Conservation (phyloP, 2,329 filamentous ascomycete species). For the Verticillium albo-atrum region DNA sequence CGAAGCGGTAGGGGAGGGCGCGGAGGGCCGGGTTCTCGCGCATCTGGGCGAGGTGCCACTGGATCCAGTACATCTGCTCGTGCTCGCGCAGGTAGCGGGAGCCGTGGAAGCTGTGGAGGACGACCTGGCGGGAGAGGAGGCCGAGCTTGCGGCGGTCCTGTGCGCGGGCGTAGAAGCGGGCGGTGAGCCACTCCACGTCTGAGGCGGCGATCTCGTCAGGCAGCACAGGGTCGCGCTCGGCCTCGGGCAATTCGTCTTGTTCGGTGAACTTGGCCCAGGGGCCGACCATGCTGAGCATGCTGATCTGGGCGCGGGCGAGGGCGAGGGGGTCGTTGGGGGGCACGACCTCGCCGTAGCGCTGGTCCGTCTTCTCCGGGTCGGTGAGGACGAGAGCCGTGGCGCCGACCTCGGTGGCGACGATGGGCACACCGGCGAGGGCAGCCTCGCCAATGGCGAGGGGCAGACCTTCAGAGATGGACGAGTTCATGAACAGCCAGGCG, state of each 20-base stretch:
- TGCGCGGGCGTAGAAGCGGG: constrained; percentile 56
- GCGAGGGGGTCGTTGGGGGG: constrained; percentile 59
- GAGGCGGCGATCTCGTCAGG: constrained; percentile 36
- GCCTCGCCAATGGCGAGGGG: constrained; percentile 54
- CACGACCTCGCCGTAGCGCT: constrained; percentile 56
- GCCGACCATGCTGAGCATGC: constrained; percentile 56
- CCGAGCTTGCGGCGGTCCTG: constrained; percentile 51
- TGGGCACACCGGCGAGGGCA: constrained; percentile 50
- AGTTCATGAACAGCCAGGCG: constrained; percentile 55
- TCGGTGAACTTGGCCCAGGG: constrained; percentile 58
- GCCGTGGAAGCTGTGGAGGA: constrained; percentile 55
- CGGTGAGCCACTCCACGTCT: constrained; percentile 49
- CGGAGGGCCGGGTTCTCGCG: constrained; percentile 8
- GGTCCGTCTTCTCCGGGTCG: constrained; percentile 39
- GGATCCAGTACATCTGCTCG: constrained; percentile 55
- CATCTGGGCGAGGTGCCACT: constrained; percentile 28
- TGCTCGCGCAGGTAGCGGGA: constrained; percentile 58
- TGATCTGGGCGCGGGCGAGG: constrained; percentile 58
- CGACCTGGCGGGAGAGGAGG: constrained; percentile 53
- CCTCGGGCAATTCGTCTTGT: constrained; percentile 22
- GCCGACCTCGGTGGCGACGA: constrained; percentile 53
- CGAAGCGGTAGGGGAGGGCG: background rate
- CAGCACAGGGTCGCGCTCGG: constrained; percentile 2
- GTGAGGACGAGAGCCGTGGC: constrained; percentile 52
- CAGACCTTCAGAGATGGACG: constrained; percentile 50